Conservation (phyloP, 495 filamentous ascomycete genomes). For the Penicillium salamii region DNA sequence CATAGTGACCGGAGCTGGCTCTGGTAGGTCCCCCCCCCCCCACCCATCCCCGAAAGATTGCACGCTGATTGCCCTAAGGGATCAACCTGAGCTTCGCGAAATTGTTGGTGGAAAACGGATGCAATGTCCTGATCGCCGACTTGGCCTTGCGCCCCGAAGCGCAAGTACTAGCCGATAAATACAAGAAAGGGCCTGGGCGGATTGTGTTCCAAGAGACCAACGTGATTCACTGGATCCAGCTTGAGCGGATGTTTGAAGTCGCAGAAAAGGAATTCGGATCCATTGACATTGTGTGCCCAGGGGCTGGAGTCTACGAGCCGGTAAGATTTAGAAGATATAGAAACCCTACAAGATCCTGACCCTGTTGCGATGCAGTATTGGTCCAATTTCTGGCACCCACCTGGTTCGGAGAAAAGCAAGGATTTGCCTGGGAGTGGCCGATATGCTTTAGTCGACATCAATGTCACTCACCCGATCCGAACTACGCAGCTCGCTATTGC, state of each 20-base stretch:
- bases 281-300: conserved; percentile 64
- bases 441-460: conserved; percentile 63
- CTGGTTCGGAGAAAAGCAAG: conserved; percentile 41
- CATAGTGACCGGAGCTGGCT: conserved; percentile 70
- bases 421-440: conserved; percentile 44
- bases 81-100: conserved; percentile 60
- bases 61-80: conserved; percentile 12
- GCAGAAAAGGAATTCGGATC: conserved; percentile 54
- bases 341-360: not conserved
- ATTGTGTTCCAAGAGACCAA: conserved; percentile 63
- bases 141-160: conserved; percentile 64
- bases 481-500: conserved; percentile 62
- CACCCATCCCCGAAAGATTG: no score
- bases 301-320: conserved; percentile 68
- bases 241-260: conserved; percentile 56
- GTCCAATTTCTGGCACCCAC: conserved; percentile 67
- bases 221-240: conserved; percentile 58
- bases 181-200: conserved; percentile 39
- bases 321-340: conserved; percentile 24
- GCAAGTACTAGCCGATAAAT: conserved; percentile 50
- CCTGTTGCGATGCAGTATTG: conserved; percentile 37
- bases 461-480: conserved; percentile 68
- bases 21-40: conserved; percentile 43
- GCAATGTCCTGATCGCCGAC: conserved; percentile 67
- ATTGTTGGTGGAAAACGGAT: conserved; percentile 55